Evolutionary conservation across 2,329 filamentous ascomycete genomes (phyloP).

Genomic region (Botrytis sinoallii): DNA sequence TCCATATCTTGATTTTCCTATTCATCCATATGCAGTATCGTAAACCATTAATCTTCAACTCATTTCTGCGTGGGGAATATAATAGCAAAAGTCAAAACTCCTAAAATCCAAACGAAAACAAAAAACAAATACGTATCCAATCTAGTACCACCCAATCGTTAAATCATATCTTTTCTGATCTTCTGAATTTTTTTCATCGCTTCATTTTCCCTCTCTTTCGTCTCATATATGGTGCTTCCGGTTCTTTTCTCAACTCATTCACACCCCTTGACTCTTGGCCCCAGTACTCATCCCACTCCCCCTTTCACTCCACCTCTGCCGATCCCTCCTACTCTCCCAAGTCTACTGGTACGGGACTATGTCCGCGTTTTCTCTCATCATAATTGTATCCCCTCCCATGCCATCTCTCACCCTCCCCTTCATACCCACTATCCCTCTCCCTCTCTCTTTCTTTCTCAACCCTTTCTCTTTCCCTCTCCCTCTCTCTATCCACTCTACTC

Average conservation of each 20-base stretch:
- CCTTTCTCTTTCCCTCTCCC: neutral
- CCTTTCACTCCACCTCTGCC: slow-evolving; percentile 12
- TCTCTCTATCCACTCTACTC: slow-evolving; percentile 1
- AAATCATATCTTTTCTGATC: neutral
- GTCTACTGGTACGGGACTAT: slow-evolving; percentile 11
- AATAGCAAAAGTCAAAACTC: neutral
- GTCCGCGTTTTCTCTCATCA: slow-evolving; percentile 3
- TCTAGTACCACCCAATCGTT: neutral
- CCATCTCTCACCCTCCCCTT: neutral
- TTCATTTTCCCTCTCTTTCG: neutral
- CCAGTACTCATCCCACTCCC: slow-evolving; percentile 1
- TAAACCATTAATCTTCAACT: neutral
- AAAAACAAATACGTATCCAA: neutral
- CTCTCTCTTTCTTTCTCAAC: neutral
- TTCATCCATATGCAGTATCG: neutral
- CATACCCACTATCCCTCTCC: slow-evolving; percentile 9
- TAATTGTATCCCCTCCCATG: slow-evolving; percentile 18
- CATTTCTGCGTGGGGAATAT: slow-evolving; percentile 5
- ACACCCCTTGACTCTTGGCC: neutral
- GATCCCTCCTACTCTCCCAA: slow-evolving; percentile 19
- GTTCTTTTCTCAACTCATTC: neutral
- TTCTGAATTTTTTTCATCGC: neutral
- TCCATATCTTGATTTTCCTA: neutral
- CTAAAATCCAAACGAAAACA: neutral
- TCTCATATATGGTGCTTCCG: too few relatives aligned